Evolutionary conservation across 2,329 filamentous ascomycete species (phyloP).

Genomic region (Aspergillus intermedius): DNA sequence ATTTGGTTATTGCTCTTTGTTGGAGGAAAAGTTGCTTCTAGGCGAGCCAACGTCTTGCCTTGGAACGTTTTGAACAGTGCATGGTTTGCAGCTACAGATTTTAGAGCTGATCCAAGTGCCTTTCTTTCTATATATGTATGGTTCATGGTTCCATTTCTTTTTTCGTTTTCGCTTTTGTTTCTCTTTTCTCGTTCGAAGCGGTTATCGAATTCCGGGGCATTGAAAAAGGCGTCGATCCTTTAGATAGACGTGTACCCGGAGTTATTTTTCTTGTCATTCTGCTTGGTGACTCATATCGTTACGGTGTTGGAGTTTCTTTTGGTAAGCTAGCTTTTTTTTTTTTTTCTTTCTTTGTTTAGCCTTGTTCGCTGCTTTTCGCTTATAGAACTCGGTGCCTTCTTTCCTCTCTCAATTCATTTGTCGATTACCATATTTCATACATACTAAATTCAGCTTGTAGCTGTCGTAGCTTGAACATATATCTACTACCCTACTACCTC

Average conservation of each 20-base stretch:
- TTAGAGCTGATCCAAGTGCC: too few relatives aligned
- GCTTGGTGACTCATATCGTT: neutral
- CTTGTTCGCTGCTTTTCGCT: neutral
- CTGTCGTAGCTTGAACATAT: too few relatives aligned
- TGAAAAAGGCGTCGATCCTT: constrained; percentile 9
- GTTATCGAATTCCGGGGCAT: neutral
- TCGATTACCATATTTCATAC: neutral
- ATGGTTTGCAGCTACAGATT: too few relatives aligned
- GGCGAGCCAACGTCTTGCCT: neutral
- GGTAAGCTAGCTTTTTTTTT: neutral
- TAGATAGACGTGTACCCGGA: constrained; percentile 10
- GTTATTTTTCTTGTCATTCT: constrained; percentile 1
- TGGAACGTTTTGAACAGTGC: too few relatives aligned
- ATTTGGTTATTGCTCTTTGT: constrained; percentile 3
- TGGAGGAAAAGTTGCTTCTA: neutral
- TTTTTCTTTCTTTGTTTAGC: neutral
- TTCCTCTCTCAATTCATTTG: neutral
- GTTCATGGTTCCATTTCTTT: neutral
- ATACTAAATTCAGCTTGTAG: too few relatives aligned
- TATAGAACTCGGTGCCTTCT: neutral
- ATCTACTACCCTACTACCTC: too few relatives aligned
- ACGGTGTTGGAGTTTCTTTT: neutral
- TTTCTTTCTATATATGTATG: neutral
- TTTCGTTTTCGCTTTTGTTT: constrained; percentile 8
- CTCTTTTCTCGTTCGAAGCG: neutral